Evolutionary conservation across 2,329 filamentous ascomycete species (phyloP), one percentile per base, ranked within the genome.

Genomic region (Byssochlamys sp.): DNA sequence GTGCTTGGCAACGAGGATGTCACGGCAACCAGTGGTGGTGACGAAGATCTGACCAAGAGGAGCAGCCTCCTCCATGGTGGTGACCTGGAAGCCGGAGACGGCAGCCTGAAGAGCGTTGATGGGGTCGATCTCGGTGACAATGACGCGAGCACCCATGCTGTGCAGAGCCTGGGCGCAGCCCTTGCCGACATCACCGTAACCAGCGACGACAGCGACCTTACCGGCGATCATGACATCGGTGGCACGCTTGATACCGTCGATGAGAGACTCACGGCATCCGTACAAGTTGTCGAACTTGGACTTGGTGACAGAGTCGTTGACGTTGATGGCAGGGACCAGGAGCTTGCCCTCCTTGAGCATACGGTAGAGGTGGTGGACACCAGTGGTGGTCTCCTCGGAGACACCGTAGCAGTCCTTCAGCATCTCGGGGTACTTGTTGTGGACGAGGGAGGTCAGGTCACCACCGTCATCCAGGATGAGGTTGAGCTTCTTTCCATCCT

Each of bases 201-300:
- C 94, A 71, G 94, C 94, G 67, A 99, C 94, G 67, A 97, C 91
- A 66, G 90, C 91, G 71, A 96, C 86, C 88, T 99, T 97, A 78
- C 94, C 94, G 73, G 94, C 94, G 83, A 97, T 92, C 94, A 99
- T 99, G 79, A 97, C 94, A 82, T 99, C 92, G 78, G 94, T 99
- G 70, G 94, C 92, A 82, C 92, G 92, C 89, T 97, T 99, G 87
- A 99, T 97, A 77, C 94, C 94, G 78, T 99, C 94, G 72, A 99
- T 87, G 70, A 99, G 88, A 64, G 92, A 96, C 83, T 97, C 94
- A 76, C 91, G 88, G 90, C 94, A 97, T 74, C 94, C 92, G 85
- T 97, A 99, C 66, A 97, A 82, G 87, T 99, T 99, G 86, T 97
- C 94, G 77, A 99, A 99, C 86, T 99, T 99, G 81, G 91, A 96